Base-by-base conservation (phyloP, 768 basidiomycete genomes). In the Hemileccinum impolitum region DNA sequence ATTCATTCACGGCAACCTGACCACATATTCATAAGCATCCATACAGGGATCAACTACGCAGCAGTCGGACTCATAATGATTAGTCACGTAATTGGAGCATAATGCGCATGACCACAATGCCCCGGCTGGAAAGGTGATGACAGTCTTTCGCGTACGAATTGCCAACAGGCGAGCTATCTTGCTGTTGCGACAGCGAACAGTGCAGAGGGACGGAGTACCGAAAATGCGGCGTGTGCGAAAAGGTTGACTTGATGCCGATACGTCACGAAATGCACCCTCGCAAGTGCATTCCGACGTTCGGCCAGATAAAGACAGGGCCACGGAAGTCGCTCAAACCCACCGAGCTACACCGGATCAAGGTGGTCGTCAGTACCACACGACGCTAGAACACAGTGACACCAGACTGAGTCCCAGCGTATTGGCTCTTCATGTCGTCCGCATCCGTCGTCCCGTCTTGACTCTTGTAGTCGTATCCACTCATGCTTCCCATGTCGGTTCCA, bases 371-470 rank as follows among this genome's bases (percentile, higher is more conserved):
- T 41, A 44, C 32, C 35, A 34, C 12, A 19, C 39, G 40, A 38
- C 40, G 25, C 73, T 79, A 93, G 70, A 89, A 93, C 55, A 89
- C 88, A 34, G 90, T 93, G 54, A 93, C 78, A 39, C 90, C 90
- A 41, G 83, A 81, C 64, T 91, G 90, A 14, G 89, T 91, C 23
- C 86, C 87, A 8, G 87, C 74, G 65, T 93, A 93, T 68, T 94
- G 90, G 48, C 84, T 86, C 72, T 91, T 89, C 78, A 92, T 81
- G 64, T 94, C 90, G 64, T 93, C 90, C 62, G 82, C 64, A 62
- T 92, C 90, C 26, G 73, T 77, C 38, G 77, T 76, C 50, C 88
- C 90, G 62, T 92, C 91, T 66, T 92, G 91, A 60, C 89, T 90
- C 81, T 93, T 93, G 71, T 93, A 93, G 61, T 91, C 79, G 52